Conservation (phyloP, 371 early-diverging fungal species). For the Lichtheimia ramosa region DNA sequence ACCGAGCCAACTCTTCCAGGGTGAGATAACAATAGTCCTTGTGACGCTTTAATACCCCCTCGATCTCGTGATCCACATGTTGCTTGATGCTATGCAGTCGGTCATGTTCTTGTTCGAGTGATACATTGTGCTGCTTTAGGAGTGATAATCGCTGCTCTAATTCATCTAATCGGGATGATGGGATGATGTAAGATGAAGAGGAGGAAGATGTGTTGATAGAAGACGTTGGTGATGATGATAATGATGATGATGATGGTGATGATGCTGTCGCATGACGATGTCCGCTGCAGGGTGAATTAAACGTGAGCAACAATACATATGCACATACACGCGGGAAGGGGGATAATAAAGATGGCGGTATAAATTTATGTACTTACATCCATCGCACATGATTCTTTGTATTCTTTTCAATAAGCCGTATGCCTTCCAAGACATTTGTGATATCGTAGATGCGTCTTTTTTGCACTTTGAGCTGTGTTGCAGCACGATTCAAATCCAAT, state of each 20-base stretch:
- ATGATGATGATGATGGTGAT: conserved; percentile 7
- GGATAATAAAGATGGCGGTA: not conserved
- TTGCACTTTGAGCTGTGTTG: conserved; percentile 68
- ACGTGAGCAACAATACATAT: conserved; percentile 1
- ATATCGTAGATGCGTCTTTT: conserved; percentile 89
- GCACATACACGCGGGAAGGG: not conserved
- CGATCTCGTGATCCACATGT: conserved; percentile 36
- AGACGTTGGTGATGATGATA: conserved; percentile 13
- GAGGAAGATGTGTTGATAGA: conserved; percentile 1
- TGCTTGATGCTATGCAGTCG: conserved; percentile 22
- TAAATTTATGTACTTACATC: conserved; percentile 48
- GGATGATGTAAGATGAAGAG: not conserved
- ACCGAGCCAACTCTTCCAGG: conserved; percentile 30
- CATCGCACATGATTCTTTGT: conserved; percentile 81
- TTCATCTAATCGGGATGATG: conserved; percentile 10
- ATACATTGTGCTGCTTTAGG: conserved; percentile 26
- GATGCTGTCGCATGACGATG: not conserved
- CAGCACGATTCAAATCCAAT: conserved; percentile 75
- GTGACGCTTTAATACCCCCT: conserved; percentile 26
- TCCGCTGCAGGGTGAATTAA: not conserved
- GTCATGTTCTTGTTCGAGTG: conserved; percentile 29
- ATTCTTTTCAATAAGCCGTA: conserved; percentile 76
- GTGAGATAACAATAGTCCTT: conserved; percentile 38
- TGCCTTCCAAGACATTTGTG: conserved; percentile 84
- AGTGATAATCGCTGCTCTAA: conserved; percentile 27